Evolutionary conservation across 2,329 filamentous ascomycete species (phyloP), one percentile per base, ranked within the genome.

Genomic region (Elsinoe necatrix): DNA sequence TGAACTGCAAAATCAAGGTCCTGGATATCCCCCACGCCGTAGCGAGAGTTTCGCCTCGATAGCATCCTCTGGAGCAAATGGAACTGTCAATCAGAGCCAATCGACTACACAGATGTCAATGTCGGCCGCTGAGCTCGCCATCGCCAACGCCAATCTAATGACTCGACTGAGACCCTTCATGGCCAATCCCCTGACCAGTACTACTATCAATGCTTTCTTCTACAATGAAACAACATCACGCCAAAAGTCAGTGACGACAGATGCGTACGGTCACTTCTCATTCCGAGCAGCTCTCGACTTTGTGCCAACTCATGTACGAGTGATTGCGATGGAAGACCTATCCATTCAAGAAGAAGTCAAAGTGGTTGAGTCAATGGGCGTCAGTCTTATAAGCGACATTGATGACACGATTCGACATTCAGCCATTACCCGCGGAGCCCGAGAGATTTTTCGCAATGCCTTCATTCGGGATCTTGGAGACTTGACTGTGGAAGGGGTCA

Each of bases 361-460:
- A 39, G 75, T 97, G 52, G 90, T 86, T 3, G 86, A 92, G 58
- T 81, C 87, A 0, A 77, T 75, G 20, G 93, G 93, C 39, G 81
- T 98, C 60, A 97, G 91, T 69, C 67, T 98, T 58, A 97, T 98
- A 68, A 97, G 89, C 68, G 93, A 98, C 68, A 93, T 98, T 61
- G 93, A 98, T 66, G 93, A 98, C 70, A 98, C 93, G 0, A 85
- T 98, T 67, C 98, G 98, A 70, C 86, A 90, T 65, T 96, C 93
- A 18, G 95, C 91, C 57, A 96, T 98, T 62, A 81, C 83, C 1
- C 81, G 81, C 54, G 93, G 95, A 5, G 86, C 92, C 0, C 85
- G 90, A 58, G 93, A 97, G 67, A 96, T 97, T 60, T 97, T 97
- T 70, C 84, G 92, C 58, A 97, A 96, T 69, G 93, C 90, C 0